phyloP scores from a whole-genome alignment of 805 yeast genomes.

The Metschnikowia gelsemii region DNA sequence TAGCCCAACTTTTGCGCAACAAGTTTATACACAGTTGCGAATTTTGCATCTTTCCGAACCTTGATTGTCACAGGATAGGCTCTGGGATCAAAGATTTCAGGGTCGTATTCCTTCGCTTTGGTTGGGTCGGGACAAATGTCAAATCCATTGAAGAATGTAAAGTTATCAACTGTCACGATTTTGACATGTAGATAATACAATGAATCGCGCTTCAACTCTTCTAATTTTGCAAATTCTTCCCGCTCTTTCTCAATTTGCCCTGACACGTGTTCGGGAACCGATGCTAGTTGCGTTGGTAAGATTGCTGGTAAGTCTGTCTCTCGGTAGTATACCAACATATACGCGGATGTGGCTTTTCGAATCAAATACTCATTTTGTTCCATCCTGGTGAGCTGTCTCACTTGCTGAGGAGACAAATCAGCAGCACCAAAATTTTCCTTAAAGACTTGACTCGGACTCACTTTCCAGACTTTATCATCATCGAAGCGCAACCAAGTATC shows the following conservation, averaged over 20 bases:
- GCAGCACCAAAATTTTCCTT: conserved; percentile 91
- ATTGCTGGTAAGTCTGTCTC: conserved; percentile 56
- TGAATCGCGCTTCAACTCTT: conserved; percentile 65
- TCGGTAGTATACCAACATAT: conserved; percentile 91
- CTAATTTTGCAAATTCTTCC: conserved; percentile 53
- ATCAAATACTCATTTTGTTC: conserved; percentile 62
- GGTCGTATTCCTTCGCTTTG: conserved; percentile 43
- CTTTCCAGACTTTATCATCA: conserved; percentile 91
- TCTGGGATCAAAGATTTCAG: conserved; percentile 46
- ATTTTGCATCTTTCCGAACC: conserved; percentile 55
- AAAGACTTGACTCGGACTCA: conserved; percentile 78
- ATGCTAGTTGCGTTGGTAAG: conserved; percentile 49
- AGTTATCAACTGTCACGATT: conserved; percentile 53
- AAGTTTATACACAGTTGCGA: conserved; percentile 49
- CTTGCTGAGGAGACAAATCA: conserved; percentile 47
- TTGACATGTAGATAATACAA: conserved; percentile 47
- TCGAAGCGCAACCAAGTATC: conserved; percentile 86
- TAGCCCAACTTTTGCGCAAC: conserved; percentile 47
- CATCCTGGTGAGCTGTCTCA: conserved; percentile 51
- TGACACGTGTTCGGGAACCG: conserved; percentile 65
- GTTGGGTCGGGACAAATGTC: conserved; percentile 71
- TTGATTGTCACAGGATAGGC: conserved; percentile 51
- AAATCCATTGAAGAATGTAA: conserved; percentile 64
- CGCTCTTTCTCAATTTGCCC: conserved; percentile 62
- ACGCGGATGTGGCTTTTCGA: conserved; percentile 89